These are phyloP conservation scores for Suillus sp. DNA, from an alignment of 768 basidiomycete species.

Conservation along the genomic window DNA sequence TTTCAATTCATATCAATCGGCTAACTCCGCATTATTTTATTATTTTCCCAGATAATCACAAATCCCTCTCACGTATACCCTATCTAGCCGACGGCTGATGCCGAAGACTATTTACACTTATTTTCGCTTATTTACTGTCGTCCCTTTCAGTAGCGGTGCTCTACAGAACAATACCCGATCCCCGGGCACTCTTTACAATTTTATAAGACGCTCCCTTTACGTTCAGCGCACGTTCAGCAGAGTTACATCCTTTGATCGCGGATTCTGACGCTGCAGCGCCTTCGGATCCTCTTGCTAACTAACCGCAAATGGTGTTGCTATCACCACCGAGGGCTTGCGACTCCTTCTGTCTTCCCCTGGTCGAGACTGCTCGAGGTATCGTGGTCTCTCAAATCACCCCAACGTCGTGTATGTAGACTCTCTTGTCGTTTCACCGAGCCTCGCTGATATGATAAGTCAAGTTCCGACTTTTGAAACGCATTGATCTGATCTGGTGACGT, in stretches of 20 bases:
- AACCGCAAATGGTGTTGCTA: constrained; percentile 12
- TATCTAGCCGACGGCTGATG: constrained; percentile 28
- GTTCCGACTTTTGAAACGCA: background rate
- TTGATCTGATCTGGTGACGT: constrained; percentile 5
- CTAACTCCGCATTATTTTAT: constrained; percentile 24
- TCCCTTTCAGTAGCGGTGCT: no score
- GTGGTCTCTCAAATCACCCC: background rate
- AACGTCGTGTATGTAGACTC: background rate
- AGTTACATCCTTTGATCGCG: constrained; percentile 3
- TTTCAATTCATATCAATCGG: constrained; percentile 31
- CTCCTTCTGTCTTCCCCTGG: background rate
- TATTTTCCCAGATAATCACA: constrained; percentile 13
- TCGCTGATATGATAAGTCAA: background rate
- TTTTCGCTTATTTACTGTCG: background rate
- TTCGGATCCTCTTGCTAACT: constrained; percentile 8
- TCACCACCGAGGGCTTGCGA: constrained; percentile 13
- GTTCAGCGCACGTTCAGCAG: background rate
- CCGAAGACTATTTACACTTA: constrained; percentile 1
- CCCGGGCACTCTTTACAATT: background rate
- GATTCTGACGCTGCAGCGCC: constrained; percentile 2
- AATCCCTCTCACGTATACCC: constrained; percentile 14
- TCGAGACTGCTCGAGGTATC: background rate
- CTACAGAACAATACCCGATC: background rate
- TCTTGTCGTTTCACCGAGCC: background rate
- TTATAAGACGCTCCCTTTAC: background rate